Conservation (phyloP, 331 rosid species). For the Telfairia occidentalis region DNA sequence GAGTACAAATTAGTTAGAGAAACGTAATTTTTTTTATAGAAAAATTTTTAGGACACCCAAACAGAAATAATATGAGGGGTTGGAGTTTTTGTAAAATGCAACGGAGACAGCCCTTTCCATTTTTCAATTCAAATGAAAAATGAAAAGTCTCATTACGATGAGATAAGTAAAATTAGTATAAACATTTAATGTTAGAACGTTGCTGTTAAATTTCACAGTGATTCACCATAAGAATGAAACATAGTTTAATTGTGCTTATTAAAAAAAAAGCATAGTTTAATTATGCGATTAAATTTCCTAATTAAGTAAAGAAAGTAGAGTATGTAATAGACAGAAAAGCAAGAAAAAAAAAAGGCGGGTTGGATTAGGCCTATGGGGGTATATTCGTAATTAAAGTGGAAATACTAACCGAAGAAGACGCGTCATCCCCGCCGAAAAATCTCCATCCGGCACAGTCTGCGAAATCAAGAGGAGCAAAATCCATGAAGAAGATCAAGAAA, state of each 20-base stretch:
- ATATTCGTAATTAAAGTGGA: conserved; percentile 13
- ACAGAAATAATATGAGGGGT: background rate
- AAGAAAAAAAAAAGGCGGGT: background rate
- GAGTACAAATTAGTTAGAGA: background rate
- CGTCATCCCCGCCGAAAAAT: conserved; percentile 47
- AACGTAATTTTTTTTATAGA: background rate
- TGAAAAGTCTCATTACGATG: background rate
- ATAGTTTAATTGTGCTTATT: too few relatives aligned
- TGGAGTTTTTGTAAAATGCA: background rate
- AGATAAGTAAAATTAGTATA: background rate
- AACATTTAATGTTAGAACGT: background rate
- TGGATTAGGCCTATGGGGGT: background rate
- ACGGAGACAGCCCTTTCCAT: background rate
- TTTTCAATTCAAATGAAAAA: background rate
- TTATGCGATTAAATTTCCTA: background rate
- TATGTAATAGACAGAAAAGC: background rate
- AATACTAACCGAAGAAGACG: conserved; percentile 44
- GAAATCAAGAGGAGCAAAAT: background rate
- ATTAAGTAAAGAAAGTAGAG: background rate
- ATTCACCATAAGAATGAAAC: background rate
- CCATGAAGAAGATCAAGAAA: background rate
- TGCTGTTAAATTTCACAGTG: background rate
- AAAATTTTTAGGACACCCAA: background rate
- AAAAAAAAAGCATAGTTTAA: background rate
- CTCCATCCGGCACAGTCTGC: conserved; percentile 73